These are phyloP conservation scores for Populus pruinosa DNA, from an alignment of 345 rosid species.

Conservation along the genomic window DNA sequence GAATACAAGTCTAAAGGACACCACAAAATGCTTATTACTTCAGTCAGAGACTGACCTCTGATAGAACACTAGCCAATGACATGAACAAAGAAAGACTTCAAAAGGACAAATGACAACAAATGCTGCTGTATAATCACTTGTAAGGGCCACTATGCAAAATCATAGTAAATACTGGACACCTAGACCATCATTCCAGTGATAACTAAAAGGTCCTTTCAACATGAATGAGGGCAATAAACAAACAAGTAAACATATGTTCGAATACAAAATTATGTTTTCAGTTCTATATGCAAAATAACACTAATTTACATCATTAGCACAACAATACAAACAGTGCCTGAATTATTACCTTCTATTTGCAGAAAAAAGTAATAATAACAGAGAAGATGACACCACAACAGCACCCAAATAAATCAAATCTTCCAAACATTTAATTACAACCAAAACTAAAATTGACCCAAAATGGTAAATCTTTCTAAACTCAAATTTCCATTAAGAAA, in stretches of 20 bases:
- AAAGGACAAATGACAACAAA: not conserved
- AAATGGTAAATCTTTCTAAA: slow-evolving; percentile 5
- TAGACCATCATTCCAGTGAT: not conserved
- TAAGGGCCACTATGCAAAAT: not conserved
- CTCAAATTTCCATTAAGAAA: not conserved
- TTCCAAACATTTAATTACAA: not conserved
- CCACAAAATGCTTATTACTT: not conserved
- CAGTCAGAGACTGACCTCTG: not conserved
- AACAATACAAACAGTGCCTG: not conserved
- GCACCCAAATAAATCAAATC: not conserved
- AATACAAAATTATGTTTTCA: slow-evolving; percentile 8
- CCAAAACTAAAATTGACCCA: slow-evolving; percentile 9
- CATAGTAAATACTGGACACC: not conserved
- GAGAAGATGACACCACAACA: not conserved
- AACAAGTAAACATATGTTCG: slow-evolving; percentile 11
- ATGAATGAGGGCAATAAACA: slow-evolving; percentile 1
- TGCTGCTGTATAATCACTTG: not conserved
- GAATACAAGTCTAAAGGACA: not conserved
- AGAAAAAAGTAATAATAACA: not conserved
- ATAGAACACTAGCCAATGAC: not conserved
- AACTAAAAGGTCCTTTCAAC: not conserved
- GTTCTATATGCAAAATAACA: slow-evolving; percentile 6
- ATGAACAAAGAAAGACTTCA: not conserved
- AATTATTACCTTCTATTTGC: slow-evolving; percentile 4
- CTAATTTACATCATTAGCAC: not conserved